phyloP scores from a whole-genome alignment of 345 rosid genomes.

The Hevea brasiliensis region DNA sequence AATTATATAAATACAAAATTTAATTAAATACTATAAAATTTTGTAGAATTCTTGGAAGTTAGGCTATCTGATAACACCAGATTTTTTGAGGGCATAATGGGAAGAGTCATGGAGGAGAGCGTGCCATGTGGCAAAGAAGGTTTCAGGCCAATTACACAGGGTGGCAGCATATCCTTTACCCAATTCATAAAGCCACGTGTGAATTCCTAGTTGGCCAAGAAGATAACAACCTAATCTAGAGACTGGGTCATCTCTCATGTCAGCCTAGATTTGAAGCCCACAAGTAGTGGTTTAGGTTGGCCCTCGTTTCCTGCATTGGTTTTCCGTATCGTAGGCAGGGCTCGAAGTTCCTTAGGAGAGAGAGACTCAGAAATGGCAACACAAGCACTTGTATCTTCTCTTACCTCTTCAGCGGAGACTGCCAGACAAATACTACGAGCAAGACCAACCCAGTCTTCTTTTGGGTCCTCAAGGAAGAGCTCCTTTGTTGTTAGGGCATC shows the following conservation, averaged over 20 bases:
- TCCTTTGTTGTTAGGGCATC: slow-evolving; percentile 76
- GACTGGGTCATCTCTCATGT: slow-evolving; percentile 21
- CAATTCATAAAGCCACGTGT: slow-evolving; percentile 49
- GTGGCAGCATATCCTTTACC: slow-evolving; percentile 58
- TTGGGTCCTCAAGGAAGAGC: slow-evolving; percentile 50
- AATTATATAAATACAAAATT: too few relatives aligned
- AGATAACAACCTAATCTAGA: slow-evolving; percentile 66
- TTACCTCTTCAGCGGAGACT: slow-evolving; percentile 69
- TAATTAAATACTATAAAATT: too few relatives aligned
- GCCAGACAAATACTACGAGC: slow-evolving; percentile 69
- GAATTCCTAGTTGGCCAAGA: slow-evolving; percentile 53
- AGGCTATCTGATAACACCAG: not conserved
- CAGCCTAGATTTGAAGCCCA: slow-evolving; percentile 31
- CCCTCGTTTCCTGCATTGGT: slow-evolving; percentile 6
- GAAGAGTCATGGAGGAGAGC: slow-evolving; percentile 18
- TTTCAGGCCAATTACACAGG: not conserved
- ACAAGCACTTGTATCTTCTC: slow-evolving; percentile 85
- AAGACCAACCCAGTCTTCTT: slow-evolving; percentile 38
- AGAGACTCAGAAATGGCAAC: slow-evolving; percentile 49
- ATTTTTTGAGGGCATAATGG: not conserved
- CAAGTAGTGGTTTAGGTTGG: slow-evolving; percentile 31
- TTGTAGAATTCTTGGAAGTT: too few relatives aligned
- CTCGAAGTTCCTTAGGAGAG: not conserved
- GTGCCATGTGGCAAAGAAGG: slow-evolving; percentile 36
- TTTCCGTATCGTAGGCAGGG: not conserved